Conservation (phyloP, 2,329 filamentous ascomycete species). For the Sclerotinia minor region DNA sequence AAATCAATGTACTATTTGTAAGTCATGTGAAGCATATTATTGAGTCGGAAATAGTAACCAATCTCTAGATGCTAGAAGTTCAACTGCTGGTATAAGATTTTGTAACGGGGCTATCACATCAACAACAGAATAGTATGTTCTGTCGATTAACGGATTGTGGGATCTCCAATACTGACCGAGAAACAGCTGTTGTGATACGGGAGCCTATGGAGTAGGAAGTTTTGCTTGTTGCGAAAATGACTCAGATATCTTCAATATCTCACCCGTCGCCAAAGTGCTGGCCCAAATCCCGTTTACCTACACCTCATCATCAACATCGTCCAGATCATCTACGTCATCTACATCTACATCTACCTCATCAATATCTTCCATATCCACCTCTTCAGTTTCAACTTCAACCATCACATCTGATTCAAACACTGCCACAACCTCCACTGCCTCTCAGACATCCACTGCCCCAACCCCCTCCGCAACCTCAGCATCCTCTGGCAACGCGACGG, state of each 20-base stretch:
- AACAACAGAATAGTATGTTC: conserved; percentile 32
- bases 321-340: neutral
- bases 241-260: conserved; percentile 13
- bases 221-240: conserved; percentile 21
- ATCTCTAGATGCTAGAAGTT: conserved; percentile 28
- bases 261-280: neutral
- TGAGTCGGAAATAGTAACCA: neutral
- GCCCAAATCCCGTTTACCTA: conserved; percentile 20
- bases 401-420: neutral
- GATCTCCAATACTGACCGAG: neutral
- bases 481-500: neutral
- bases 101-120: conserved; percentile 30
- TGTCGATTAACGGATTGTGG: neutral
- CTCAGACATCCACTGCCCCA: neutral
- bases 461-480: neutral
- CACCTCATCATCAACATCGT: neutral
- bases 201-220: conserved; percentile 13
- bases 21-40: conserved; percentile 12
- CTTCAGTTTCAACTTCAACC: neutral
- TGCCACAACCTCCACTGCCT: neutral
- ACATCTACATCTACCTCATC: neutral
- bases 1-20: conserved; percentile 32
- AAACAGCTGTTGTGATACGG: conserved; percentile 21
- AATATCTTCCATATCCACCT: neutral
- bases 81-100: conserved; percentile 32